phyloP scores from a whole-genome alignment of 2,329 filamentous ascomycete genomes.

The Alternaria arbusti region DNA sequence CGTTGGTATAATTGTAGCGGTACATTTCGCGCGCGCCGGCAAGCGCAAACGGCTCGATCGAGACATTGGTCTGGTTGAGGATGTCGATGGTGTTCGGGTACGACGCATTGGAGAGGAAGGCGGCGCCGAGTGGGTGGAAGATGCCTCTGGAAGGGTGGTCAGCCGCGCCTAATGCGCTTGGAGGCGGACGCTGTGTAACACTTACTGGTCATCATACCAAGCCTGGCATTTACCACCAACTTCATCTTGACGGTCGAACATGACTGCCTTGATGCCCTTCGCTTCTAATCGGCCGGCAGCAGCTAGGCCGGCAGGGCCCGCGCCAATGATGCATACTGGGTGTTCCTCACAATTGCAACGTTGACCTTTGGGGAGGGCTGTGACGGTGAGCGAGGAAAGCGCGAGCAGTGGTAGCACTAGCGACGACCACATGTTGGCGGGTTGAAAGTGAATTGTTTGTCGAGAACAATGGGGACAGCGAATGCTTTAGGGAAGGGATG shows the following conservation, averaged over 20 bases:
- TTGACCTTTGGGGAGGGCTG: conserved; percentile 32
- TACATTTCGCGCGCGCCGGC: conserved; percentile 42
- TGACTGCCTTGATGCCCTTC: conserved; percentile 45
- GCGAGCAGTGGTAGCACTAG: conserved; percentile 29
- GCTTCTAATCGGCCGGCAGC: conserved; percentile 41
- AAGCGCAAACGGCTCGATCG: conserved; percentile 39
- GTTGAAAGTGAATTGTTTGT: conserved; percentile 8
- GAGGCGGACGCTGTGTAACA: conserved; percentile 29
- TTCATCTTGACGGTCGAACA: conserved; percentile 46
- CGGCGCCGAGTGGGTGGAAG: conserved; percentile 49
- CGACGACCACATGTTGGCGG: conserved; percentile 31
- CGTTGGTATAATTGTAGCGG: conserved; percentile 43
- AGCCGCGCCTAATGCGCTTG: conserved; percentile 35
- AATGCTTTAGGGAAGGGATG: conserved; percentile 11
- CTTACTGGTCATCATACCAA: conserved; percentile 48
- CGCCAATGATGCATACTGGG: conserved; percentile 48
- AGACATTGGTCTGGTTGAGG: conserved; percentile 41
- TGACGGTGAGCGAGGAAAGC: conserved; percentile 28
- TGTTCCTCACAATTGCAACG: conserved; percentile 25
- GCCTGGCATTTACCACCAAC: conserved; percentile 48
- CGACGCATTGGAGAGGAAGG: conserved; percentile 48
- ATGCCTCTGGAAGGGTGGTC: conserved; percentile 45
- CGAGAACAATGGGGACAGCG: conserved; percentile 6
- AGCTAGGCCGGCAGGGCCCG: conserved; percentile 46
- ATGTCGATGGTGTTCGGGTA: conserved; percentile 46